These are phyloP conservation scores for Cucumis cinereus DNA, from an alignment of 306 rosid species.

Conservation along the genomic window DNA sequence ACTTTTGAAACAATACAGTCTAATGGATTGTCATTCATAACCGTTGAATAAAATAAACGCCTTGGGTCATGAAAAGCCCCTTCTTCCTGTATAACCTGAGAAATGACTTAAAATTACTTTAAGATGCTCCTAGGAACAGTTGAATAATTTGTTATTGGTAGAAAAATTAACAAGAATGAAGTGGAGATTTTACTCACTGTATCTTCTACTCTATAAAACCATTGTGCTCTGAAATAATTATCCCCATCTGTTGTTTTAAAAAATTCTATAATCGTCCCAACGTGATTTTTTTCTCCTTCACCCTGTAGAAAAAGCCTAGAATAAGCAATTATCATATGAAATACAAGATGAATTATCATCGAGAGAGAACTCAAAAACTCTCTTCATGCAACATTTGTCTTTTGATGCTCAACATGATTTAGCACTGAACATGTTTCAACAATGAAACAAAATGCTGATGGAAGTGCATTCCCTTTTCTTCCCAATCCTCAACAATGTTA, in stretches of 20 bases:
- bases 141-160: not conserved
- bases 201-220: conserved; percentile 89
- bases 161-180: not conserved
- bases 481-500: not conserved
- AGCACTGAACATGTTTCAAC: not conserved
- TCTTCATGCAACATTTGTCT: not conserved
- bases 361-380: not conserved
- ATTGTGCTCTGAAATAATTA: conserved; percentile 73
- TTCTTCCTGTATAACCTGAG: conserved; percentile 55
- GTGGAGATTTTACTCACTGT: conserved; percentile 45
- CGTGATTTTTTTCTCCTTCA: conserved; percentile 38
- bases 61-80: conserved; percentile 76
- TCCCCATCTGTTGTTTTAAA: conserved; percentile 54
- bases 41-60: conserved; percentile 77
- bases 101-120: conserved; percentile 16
- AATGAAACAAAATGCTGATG: not conserved
- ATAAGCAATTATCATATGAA: conserved; percentile 15
- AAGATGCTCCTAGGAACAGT: not conserved
- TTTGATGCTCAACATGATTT: not conserved
- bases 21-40: conserved; percentile 79
- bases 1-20: conserved; percentile 69
- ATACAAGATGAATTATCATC: not conserved
- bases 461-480: not conserved
- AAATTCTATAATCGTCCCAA: conserved; percentile 82
- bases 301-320: conserved; percentile 45